phyloP scores from a whole-genome alignment of 1,284 basidiomycete genomes.

The Ustilago cynodontis region DNA sequence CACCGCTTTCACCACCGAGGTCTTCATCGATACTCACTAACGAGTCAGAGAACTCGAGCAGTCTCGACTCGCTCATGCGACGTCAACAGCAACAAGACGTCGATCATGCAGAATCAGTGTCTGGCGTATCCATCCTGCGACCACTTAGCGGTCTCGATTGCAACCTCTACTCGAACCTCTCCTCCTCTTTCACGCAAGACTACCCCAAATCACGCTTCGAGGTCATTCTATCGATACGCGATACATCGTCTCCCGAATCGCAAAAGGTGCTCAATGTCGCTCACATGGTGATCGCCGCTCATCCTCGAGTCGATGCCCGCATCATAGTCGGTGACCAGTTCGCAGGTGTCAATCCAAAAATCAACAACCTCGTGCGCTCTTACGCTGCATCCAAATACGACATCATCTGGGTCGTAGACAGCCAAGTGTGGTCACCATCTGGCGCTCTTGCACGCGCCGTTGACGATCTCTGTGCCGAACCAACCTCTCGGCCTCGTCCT shows the following conservation, averaged over 20 bases:
- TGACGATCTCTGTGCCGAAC: constrained; percentile 83
- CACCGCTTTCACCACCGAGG: constrained; percentile 42
- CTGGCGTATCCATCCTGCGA: constrained; percentile 65
- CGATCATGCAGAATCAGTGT: constrained; percentile 72
- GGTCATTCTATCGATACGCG: constrained; percentile 63
- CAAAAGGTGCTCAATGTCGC: constrained; percentile 64
- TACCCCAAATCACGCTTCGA: constrained; percentile 64
- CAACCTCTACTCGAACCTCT: constrained; percentile 65
- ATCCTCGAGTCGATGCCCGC: constrained; percentile 56
- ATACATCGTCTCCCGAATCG: constrained; percentile 36
- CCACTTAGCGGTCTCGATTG: constrained; percentile 67
- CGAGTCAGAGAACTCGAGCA: constrained; percentile 76
- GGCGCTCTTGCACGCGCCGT: constrained; percentile 89
- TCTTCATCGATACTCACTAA: constrained; percentile 34
- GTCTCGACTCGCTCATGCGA: constrained; percentile 62
- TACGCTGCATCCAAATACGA: constrained; percentile 84
- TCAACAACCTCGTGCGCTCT: constrained; percentile 92
- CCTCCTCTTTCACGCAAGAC: constrained; percentile 64
- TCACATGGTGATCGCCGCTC: constrained; percentile 53
- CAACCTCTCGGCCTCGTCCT: constrained; percentile 70
- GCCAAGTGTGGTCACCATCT: constrained; percentile 83
- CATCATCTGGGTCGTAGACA: constrained; percentile 96
- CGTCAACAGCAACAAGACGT: constrained; percentile 80
- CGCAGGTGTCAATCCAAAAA: constrained; percentile 94
- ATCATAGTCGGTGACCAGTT: constrained; percentile 70